These are phyloP conservation scores for Hyaloperonospora arabidopsidis DNA, from an alignment of 352 stramenopile species.

Conservation along the genomic window DNA sequence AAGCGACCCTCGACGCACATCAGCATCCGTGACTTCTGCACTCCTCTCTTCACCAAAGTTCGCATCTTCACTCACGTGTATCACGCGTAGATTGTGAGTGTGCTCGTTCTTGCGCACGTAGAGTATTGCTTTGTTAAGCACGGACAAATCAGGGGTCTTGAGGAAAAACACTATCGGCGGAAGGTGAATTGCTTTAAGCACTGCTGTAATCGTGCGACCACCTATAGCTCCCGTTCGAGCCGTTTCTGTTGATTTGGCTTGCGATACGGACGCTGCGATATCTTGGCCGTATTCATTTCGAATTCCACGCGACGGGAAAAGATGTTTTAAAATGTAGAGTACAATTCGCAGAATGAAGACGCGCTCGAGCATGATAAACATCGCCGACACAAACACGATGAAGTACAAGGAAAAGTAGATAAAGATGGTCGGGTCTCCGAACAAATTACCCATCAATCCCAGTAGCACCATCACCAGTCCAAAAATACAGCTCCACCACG, in stretches of 20 bases:
- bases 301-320: slow-evolving; percentile 44
- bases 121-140: slow-evolving; percentile 91
- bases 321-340: slow-evolving; percentile 51
- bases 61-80: slow-evolving; percentile 63
- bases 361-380: slow-evolving; percentile 78
- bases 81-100: slow-evolving; percentile 86
- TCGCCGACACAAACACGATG: slow-evolving; percentile 51
- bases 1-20: slow-evolving; percentile 25
- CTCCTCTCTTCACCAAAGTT: slow-evolving; percentile 23
- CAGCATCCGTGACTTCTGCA: slow-evolving; percentile 34
- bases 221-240: slow-evolving; percentile 50
- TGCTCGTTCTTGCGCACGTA: slow-evolving; percentile 91
- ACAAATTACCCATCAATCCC: slow-evolving; percentile 53
- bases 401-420: slow-evolving; percentile 82
- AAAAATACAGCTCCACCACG: slow-evolving; percentile 76
- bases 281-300: slow-evolving; percentile 23
- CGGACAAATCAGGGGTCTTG: slow-evolving; percentile 79
- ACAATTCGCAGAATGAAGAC: slow-evolving; percentile 69
- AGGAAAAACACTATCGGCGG: slow-evolving; percentile 88
- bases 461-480: slow-evolving; percentile 65
- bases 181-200: slow-evolving; percentile 59
- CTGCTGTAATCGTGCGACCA: slow-evolving; percentile 55
- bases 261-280: slow-evolving; percentile 15
- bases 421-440: slow-evolving; percentile 66
- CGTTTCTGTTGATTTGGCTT: slow-evolving; percentile 15